phyloP scores from a whole-genome alignment of 2,329 filamentous ascomycete genomes.

The Fusarium sp. region DNA sequence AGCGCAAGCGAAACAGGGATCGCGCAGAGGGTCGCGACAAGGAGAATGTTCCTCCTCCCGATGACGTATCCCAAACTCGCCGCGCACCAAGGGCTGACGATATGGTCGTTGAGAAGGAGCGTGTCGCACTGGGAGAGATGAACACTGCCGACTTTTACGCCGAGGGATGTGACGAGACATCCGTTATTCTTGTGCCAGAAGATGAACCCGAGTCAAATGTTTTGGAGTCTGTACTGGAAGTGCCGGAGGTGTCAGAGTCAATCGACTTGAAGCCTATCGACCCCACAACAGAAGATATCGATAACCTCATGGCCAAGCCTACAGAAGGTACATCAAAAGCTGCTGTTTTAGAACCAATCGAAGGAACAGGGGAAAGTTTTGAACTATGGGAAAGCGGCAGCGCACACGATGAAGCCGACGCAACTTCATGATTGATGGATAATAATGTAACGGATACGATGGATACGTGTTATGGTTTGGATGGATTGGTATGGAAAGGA shows the following conservation, averaged over 20 bases:
- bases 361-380: conserved; percentile 70
- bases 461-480: conserved; percentile 1
- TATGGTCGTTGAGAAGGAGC: conserved; percentile 72
- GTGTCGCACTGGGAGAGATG: conserved; percentile 74
- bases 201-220: conserved; percentile 56
- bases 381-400: conserved; percentile 79
- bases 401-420: conserved; percentile 66
- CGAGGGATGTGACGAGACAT: conserved; percentile 71
- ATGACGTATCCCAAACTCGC: conserved; percentile 70
- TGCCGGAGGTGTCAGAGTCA: conserved; percentile 1
- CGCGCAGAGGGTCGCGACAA: conserved; percentile 77
- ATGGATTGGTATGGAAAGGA: conserved; percentile 11
- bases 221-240: not conserved
- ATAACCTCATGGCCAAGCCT: conserved; percentile 53
- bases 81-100: conserved; percentile 55
- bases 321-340: conserved; percentile 56
- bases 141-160: conserved; percentile 75
- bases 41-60: conserved; percentile 87
- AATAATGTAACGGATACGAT: conserved; percentile 13
- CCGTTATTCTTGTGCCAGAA: conserved; percentile 70
- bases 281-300: conserved; percentile 45
- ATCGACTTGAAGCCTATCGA: conserved; percentile 35
- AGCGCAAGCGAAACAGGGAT: conserved; percentile 63
- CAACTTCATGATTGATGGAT: conserved; percentile 11
- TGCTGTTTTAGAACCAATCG: conserved; percentile 64